Conservation (phyloP, 768 basidiomycete species). For the Macrocybe gigantea region DNA sequence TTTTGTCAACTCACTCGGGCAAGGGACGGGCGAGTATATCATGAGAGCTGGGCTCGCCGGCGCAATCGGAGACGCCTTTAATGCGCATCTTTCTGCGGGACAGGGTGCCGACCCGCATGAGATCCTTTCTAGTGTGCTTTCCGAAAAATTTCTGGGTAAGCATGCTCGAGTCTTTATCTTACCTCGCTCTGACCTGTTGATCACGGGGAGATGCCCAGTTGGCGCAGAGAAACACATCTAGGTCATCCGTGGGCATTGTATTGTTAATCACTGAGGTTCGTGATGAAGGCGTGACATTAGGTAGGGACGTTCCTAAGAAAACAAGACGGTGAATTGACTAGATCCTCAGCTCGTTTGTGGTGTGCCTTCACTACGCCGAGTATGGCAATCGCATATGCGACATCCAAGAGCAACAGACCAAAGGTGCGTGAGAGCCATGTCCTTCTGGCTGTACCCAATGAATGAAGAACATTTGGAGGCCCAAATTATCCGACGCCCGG, state of each 20-base stretch:
- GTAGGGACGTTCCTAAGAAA: conserved; percentile 7
- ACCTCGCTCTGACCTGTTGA: conserved; percentile 1
- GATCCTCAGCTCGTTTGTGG: conserved; percentile 60
- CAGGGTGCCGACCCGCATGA: conserved; percentile 50
- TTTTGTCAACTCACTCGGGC: background rate
- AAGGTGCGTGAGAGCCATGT: conserved; percentile 34
- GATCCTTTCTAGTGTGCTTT: conserved; percentile 38
- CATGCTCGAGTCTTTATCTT: background rate
- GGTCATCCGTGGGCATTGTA: background rate
- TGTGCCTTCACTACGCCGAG: conserved; percentile 80
- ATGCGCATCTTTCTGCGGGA: conserved; percentile 7
- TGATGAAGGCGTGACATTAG: conserved; percentile 10
- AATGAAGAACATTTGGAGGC: conserved; percentile 18
- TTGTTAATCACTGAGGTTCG: conserved; percentile 45
- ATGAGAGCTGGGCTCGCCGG: conserved; percentile 51
- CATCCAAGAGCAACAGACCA: conserved; percentile 44
- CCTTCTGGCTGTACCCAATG: background rate
- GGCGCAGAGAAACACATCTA: too few relatives aligned
- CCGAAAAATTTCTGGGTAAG: conserved; percentile 48
- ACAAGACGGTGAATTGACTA: background rate
- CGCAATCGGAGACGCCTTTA: conserved; percentile 42
- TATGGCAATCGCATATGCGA: conserved; percentile 75
- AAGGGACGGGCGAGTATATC: conserved; percentile 73
- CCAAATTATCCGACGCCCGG: conserved; percentile 35
- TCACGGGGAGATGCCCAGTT: too few relatives aligned